Base-by-base conservation (phyloP, 768 basidiomycete species). In the Mycena vitilis region DNA sequence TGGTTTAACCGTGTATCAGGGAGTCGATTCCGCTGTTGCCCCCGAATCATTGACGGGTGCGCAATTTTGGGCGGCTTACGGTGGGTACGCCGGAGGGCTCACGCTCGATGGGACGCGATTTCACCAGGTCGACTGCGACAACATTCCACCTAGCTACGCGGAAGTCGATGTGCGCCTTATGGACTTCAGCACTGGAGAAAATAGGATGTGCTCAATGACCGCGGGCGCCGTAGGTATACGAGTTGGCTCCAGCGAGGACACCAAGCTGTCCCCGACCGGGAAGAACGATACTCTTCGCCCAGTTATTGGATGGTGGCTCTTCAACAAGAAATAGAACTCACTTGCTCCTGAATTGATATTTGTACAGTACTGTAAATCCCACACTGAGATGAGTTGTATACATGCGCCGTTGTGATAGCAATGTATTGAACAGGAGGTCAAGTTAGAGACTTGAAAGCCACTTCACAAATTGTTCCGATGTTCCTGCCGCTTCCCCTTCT, bases 251-350 rank as follows among this genome's bases (percentile, higher is more conserved):
- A 62, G 61, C 38, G 36, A 60, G 0, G 59, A 60, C 36, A 3
- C 13, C 2, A 6, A 40, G 1, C 42, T 62, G 11, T 62, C 52
- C n/a, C 5, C 6, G 2, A 30, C 38, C 5, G 52, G 61, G 8
- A 4, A 53, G 16, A n/a, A 60, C n/a, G 63, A 64, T n/a, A 64
- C 54, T 4, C 13, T 64, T 20, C 63, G 54, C 16, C 63, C 63
- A 4, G 63, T 57, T 6, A 9, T 42, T 38, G 63, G 63, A 22
- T 64, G 63, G 63, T 64, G 63, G 63, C 8, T 64, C 11, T 64
- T 16, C 34, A 49, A 37, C n/a, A 42, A 62, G 11, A 44, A 62
- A 2, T 52, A 15, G 16, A 12, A 30, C 51, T 30, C 30, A 15
- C 20, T 18, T 18, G 20, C 20, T 8, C 8, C 4, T 47, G 20